phyloP scores from a whole-genome alignment of 345 rosid species.

The Viola odorata region DNA sequence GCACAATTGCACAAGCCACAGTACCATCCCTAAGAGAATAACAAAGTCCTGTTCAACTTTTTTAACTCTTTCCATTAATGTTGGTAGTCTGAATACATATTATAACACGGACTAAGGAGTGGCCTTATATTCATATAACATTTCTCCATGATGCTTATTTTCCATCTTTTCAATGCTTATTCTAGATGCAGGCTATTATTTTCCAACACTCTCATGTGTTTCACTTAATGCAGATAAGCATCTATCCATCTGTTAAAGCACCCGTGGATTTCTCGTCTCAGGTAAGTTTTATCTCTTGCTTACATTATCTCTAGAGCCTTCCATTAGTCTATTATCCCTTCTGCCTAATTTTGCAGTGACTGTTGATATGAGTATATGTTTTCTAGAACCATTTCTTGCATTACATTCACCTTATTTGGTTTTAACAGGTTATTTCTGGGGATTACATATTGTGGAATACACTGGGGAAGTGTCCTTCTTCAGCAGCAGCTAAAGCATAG shows the following conservation, averaged over 20 bases:
- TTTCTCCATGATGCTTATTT: too few species aligned
- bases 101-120: too few species aligned
- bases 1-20: too few species aligned
- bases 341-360: neutral
- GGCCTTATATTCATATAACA: too few species aligned
- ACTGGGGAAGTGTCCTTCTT: constrained; percentile 73
- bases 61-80: too few species aligned
- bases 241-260: constrained; percentile 83
- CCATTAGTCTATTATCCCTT: neutral
- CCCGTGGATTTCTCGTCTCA: constrained; percentile 74
- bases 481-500: constrained; percentile 8
- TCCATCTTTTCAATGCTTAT: too few species aligned
- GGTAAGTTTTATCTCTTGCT: constrained; percentile 34
- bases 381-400: neutral
- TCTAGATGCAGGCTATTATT: neutral
- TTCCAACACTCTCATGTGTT: constrained; percentile 3
- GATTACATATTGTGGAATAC: constrained; percentile 96
- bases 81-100: too few species aligned
- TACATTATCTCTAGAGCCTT: neutral
- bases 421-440: constrained; percentile 63
- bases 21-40: too few species aligned
- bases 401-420: neutral
- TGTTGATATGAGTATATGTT: neutral
- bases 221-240: constrained; percentile 48
- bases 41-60: too few species aligned